These are phyloP conservation scores for Imleria badia DNA, from an alignment of 768 basidiomycete species.

Conservation along the genomic window DNA sequence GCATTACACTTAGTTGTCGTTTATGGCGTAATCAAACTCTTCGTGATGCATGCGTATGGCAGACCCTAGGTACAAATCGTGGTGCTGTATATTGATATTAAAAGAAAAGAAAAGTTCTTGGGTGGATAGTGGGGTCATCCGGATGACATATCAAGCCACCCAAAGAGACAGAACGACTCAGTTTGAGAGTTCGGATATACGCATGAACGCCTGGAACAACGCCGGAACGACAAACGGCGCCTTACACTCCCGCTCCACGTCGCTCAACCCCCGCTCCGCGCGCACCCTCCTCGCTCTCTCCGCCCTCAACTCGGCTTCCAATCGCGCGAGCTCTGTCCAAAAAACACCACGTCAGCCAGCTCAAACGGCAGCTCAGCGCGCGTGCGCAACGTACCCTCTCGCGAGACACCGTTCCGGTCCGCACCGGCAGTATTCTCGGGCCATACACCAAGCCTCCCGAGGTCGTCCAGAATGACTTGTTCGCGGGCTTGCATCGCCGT, in stretches of 20 bases:
- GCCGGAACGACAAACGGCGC: constrained; percentile 59
- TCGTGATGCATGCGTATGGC: not conserved
- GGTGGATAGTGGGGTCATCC: too few species aligned
- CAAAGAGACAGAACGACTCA: not conserved
- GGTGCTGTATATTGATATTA: too few species aligned
- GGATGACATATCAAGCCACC: too few species aligned
- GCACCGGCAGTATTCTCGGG: not conserved
- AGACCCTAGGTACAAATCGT: too few species aligned
- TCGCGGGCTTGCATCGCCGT: constrained; percentile 25
- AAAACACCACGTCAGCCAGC: not conserved
- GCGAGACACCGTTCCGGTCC: not conserved
- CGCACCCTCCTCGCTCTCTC: constrained; percentile 40
- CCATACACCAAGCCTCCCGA: constrained; percentile 16
- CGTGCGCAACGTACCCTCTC: constrained; percentile 15
- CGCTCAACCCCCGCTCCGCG: constrained; percentile 44
- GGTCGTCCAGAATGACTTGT: constrained; percentile 20
- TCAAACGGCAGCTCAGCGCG: not conserved
- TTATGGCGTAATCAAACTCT: constrained; percentile 8
- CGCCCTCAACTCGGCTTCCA: constrained; percentile 36
- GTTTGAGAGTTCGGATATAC: constrained; percentile 45
- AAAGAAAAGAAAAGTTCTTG: too few species aligned
- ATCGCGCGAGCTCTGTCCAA: constrained; percentile 13
- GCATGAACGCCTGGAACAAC: constrained; percentile 52
- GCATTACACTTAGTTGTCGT: constrained; percentile 11
- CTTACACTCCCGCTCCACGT: constrained; percentile 49